Percentiles rank a stretch among this genome's conserved stretches.
Evolutionary conservation across 345 rosid species (phyloP).

Genomic region (Psidium guajava): DNA sequence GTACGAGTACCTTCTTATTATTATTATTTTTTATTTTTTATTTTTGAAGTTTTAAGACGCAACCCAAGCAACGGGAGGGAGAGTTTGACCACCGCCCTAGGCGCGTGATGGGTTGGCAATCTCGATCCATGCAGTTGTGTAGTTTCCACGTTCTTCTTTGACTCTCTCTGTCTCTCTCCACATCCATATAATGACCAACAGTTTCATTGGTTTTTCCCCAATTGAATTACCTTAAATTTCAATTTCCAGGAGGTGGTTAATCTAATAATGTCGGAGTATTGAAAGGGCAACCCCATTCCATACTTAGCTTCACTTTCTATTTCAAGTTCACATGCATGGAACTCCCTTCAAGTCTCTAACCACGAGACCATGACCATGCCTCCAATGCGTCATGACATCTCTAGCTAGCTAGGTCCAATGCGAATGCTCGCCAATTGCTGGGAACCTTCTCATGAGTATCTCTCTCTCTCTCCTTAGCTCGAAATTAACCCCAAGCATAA

Average conservation of each 20-base stretch:
- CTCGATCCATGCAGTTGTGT: neutral
- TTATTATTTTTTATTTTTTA: neutral
- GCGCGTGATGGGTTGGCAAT: neutral
- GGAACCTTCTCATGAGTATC: neutral
- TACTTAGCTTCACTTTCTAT: neutral
- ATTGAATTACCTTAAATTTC: neutral
- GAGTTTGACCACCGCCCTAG: neutral
- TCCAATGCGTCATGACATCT: neutral
- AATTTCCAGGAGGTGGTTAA: neutral
- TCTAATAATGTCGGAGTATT: neutral
- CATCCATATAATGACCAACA: neutral
- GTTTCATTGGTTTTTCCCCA: neutral
- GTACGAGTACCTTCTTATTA: neutral
- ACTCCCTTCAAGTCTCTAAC: neutral
- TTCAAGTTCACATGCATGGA: neutral
- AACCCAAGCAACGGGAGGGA: neutral
- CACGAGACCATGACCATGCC: neutral
- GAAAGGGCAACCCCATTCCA: neutral
- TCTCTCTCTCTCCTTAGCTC: neutral
- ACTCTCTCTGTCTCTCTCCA: neutral
- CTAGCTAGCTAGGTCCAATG: neutral
- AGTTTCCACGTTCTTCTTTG: neutral
- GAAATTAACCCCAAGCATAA: neutral
- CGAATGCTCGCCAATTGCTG: neutral
- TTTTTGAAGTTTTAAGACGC: neutral